Evolutionary conservation across 352 stramenopile species (phyloP), one percentile per base, ranked within the genome.

Genomic region (Globisporangium polare): DNA sequence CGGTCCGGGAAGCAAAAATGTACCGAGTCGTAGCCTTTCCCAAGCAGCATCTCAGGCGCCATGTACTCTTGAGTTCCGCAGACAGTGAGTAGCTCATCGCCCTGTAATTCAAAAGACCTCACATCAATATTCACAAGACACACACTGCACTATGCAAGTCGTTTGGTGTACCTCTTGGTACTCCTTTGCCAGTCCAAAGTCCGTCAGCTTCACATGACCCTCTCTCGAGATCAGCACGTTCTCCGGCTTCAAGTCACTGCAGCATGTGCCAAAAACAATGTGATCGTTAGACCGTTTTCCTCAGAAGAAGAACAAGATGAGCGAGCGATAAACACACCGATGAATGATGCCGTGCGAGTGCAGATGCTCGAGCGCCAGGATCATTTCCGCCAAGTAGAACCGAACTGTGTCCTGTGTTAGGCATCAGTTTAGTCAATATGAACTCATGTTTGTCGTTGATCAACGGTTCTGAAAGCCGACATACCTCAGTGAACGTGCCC

Each of bases 151-250:
- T 39, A n/a, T 22, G 3, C 24, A 31, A 53, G 12, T n/a, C 27
- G 1, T 33, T 13, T 35, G 5, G 50, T 57, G 10, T 31, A 77
- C 75, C 59, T 89, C 77, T 50, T 76, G 60, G 22, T 80, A 87
- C 39, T 92, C 71, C 27, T 90, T 91, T 4, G 89, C 83, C 22
- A 98, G 66, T 5, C 93, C 93, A 69, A 98, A 98, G 66, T 98
- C 93, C 1, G 88, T 94, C 26, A 98, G 60, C 53, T 95, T 96
- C 50, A 97, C 72, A 63, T 97, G 81, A 0, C 93, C 93, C 63
- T 95, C 71, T n/a, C 74, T 71, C 50, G 90, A 91, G 53, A 98
- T 83, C 24, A 98, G 73, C 46, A 98, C 82, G 62, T 98, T 98
- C 72, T 97, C 88, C 9, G 90, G 90, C 64, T 98, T 97, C 27